Base-by-base conservation (phyloP, 164 flowering plant genomes). In the Magnolia sinica region DNA sequence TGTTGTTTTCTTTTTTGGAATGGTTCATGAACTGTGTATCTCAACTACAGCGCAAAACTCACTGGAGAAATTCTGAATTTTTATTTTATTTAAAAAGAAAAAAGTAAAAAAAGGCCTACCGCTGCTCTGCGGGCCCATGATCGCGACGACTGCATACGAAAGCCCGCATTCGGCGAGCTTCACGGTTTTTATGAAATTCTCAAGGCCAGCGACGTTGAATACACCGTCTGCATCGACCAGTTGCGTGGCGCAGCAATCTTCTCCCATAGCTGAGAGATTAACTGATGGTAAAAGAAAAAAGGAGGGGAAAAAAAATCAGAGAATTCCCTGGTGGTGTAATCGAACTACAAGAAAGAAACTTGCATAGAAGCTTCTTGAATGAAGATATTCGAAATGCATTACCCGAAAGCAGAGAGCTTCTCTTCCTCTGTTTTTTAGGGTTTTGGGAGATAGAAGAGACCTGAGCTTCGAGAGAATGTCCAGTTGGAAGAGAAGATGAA, bases 101-200 rank as follows among this genome's bases (percentile, higher is more conserved):
- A 50, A 51, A 20, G 19, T 0, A 24, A 27, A 27, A 27, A 27
- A 27, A 27, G 1, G 20, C 27, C 0, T 55, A 55, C 27, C n/a
- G 23, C 92, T 88, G 74, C 95, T 88, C 73, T 91, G 95, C 0
- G 92, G 91, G 16, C 95, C 92, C 89, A 91, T 88, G 71, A 91
- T 87, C 20, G 90, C 82, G 19, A 90, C 96, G 19, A 91, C 89
- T 0, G 91, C 87, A 76, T 89, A 91, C 8, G 93, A 89, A 45
- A 90, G 89, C 3, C 93, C 92, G 37, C 90, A 85, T 4, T 83
- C 77, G 6, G 74, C 78, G 10, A 90, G 80, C 70, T 85, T 85
- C 0, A 83, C 82, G 1, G 74, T 65, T 63, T 86, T 80, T 52
- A 83, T 61, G 71, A 90, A 91, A 37, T 73, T 70, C 0, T 86